These are phyloP conservation scores for Simmondsia chinensis DNA, from an alignment of 148 eudicot genomes.

Conservation along the genomic window DNA sequence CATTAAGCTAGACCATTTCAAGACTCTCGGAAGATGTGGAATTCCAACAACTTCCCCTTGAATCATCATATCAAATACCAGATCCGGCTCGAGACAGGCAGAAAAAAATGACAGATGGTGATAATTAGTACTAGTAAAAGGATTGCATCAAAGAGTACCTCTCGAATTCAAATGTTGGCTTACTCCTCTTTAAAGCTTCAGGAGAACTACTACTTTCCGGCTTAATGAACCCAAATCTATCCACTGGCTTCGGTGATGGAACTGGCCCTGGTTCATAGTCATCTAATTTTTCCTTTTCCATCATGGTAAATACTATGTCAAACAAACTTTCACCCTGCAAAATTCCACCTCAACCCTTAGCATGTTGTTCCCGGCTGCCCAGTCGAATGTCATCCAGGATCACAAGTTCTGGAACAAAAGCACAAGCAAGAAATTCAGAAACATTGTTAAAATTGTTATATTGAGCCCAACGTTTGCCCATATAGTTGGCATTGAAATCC, in stretches of 20 bases:
- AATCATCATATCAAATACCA: not conserved
- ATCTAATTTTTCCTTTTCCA: constrained; percentile 63
- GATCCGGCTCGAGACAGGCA: not conserved
- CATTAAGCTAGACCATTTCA: too few species aligned
- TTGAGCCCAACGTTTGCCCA: too few species aligned
- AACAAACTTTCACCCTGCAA: constrained; percentile 9
- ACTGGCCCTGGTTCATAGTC: constrained; percentile 43
- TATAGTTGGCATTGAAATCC: too few species aligned
- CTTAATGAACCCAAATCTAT: constrained; percentile 82
- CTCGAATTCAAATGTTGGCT: constrained; percentile 48
- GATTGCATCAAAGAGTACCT: constrained; percentile 31
- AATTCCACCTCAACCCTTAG: constrained; percentile 3
- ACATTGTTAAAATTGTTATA: too few species aligned
- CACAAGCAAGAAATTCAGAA: too few species aligned
- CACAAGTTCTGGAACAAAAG: constrained; percentile 4
- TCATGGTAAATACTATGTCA: constrained; percentile 28
- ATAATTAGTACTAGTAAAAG: not conserved
- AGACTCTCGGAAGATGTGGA: too few species aligned
- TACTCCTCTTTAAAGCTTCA: constrained; percentile 47
- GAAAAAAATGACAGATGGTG: not conserved
- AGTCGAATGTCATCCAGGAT: constrained; percentile 1
- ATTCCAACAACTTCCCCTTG: not conserved
- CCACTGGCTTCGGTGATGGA: constrained; percentile 43
- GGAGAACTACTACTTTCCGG: constrained; percentile 44
- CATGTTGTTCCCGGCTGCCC: constrained; percentile 9